These are phyloP conservation scores for Eucalyptus decipiens DNA, from an alignment of 345 rosid species.

Conservation along the genomic window DNA sequence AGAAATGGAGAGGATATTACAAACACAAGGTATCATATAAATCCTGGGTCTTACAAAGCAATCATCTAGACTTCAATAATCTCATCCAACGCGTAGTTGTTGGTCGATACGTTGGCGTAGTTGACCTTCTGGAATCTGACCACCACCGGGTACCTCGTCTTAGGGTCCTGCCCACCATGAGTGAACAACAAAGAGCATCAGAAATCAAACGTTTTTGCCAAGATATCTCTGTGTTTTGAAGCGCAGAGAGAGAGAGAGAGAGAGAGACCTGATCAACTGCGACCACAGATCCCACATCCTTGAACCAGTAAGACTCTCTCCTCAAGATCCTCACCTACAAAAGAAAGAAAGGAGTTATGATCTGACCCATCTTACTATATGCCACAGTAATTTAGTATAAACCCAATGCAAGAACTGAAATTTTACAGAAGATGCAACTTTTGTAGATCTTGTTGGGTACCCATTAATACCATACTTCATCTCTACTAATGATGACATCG, in stretches of 20 bases:
- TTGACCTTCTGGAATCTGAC: slow-evolving; percentile 19
- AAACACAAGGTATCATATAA: not conserved
- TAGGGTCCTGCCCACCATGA: slow-evolving; percentile 8
- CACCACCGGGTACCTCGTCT: slow-evolving; percentile 22
- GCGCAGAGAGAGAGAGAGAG: not conserved
- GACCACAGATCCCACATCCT: slow-evolving; percentile 11
- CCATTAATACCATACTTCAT: not conserved
- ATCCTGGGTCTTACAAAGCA: not conserved
- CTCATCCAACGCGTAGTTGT: slow-evolving; percentile 24
- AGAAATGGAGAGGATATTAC: not conserved
- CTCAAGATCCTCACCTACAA: slow-evolving; percentile 14
- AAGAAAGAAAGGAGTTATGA: not conserved
- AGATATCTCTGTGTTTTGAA: not conserved
- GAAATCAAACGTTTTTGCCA: not conserved
- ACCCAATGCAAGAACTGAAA: not conserved
- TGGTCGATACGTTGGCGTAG: slow-evolving; percentile 20
- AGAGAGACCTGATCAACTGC: slow-evolving; percentile 15
- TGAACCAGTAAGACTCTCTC: slow-evolving; percentile 19
- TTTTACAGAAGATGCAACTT: not conserved
- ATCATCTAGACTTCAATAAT: not conserved
- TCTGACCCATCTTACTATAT: not conserved
- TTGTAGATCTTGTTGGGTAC: not conserved
- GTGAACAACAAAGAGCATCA: not conserved
- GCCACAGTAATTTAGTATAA: not conserved
- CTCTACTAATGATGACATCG: not conserved